Base-by-base conservation (phyloP, 2,329 filamentous ascomycete genomes). In the Fusarium multiceps region DNA sequence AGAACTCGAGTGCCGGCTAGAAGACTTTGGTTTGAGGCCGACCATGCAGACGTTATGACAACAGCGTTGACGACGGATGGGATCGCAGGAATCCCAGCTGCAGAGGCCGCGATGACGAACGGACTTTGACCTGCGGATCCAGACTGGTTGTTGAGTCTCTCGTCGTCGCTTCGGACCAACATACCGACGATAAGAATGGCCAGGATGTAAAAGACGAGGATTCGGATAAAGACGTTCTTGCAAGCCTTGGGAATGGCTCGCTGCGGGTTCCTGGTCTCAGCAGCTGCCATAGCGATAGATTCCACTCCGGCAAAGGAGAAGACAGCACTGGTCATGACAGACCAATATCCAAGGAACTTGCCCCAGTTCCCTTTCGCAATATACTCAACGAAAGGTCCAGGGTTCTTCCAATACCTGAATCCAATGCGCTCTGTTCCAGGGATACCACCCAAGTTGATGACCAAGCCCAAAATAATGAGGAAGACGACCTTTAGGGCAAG, bases 61-160 rank as follows among this genome's bases (percentile, higher is more conserved):
- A 94, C 84, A 37, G 91, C 92, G 77, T 95, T 95, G 79, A 94
- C 89, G 57, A 94, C 87, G 8, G 88, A 89, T 0, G 91, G 90
- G 7, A 94, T 86, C 9, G 86, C 89, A 7, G 82, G 84, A 60
- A 94, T 89, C 1, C 90, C 88, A 4, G 91, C 92, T 30, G 88
- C 86, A 13, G 86, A 84, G 40, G 90, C 89, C 20, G 91, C 92
- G 67, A 94, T 92, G 63, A 94, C 91, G 73, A 90, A 93, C 13
- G 90, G 90, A 76, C 74, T 76, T 50, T 75, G 74, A 2, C 69
- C 72, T n/a, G 86, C 83, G 23, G 78, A 82, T 34, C 82, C 84
- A 32, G 79, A 81, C n/a, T 77, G 76, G 49, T 82, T 74, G 72
- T 83, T 77, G 37, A 90, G 82, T 16, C 82, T 88, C 32, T 87